These are phyloP conservation scores for Rutstroemia sydowiana DNA, from an alignment of 2,329 filamentous ascomycete species.

Conservation along the genomic window DNA sequence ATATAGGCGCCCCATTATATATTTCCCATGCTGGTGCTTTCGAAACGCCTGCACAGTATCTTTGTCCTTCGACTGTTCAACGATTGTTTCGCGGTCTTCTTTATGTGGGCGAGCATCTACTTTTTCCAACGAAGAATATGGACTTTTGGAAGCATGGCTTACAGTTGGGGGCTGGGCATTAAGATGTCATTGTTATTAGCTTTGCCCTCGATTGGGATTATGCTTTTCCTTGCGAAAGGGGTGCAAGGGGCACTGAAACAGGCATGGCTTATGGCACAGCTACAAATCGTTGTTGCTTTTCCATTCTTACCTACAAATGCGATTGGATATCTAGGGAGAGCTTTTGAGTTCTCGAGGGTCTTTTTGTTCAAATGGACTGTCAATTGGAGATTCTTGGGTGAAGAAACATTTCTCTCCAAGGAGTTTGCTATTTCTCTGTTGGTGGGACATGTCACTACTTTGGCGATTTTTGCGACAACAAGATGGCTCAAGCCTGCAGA, in stretches of 20 bases:
- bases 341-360: slow-evolving; percentile 84
- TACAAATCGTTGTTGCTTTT: slow-evolving; percentile 61
- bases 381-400: slow-evolving; percentile 94
- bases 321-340: slow-evolving; percentile 66
- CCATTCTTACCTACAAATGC: slow-evolving; percentile 65
- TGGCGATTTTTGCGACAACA: slow-evolving; percentile 48
- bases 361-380: slow-evolving; percentile 99
- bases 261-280: slow-evolving; percentile 62
- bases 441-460: slow-evolving; percentile 45
- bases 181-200: slow-evolving; percentile 90
- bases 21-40: slow-evolving; percentile 76
- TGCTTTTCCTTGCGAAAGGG: slow-evolving; percentile 69
- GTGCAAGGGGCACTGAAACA: slow-evolving; percentile 58
- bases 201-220: slow-evolving; percentile 70
- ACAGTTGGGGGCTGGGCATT: slow-evolving; percentile 74
- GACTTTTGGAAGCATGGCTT: slow-evolving; percentile 65
- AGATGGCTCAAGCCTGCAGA: slow-evolving; percentile 55
- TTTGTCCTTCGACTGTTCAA: slow-evolving; percentile 93
- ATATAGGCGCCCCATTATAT: slow-evolving; percentile 74
- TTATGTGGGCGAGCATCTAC: slow-evolving; percentile 76
- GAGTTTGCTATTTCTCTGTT: slow-evolving; percentile 53
- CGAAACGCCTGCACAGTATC: slow-evolving; percentile 88
- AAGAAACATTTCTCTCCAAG: slow-evolving; percentile 68
- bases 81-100: slow-evolving; percentile 80
- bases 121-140: slow-evolving; percentile 68